phyloP scores from a whole-genome alignment of 306 rosid species.

The Urtica urens region DNA sequence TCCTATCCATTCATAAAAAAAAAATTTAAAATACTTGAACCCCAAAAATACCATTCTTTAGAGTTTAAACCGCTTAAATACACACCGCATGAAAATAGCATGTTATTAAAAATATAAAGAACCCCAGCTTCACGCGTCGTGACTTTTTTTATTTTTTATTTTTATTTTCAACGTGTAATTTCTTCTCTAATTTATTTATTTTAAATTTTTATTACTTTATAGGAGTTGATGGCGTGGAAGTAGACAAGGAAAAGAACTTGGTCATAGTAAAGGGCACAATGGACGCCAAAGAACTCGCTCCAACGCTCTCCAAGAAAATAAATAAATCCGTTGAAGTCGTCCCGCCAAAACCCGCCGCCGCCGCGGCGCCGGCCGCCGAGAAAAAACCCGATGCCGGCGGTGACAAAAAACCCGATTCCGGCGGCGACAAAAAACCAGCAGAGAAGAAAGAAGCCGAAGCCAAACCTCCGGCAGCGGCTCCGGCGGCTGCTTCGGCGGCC shows the following conservation, averaged over 20 bases:
- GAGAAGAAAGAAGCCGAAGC: conserved; percentile 27
- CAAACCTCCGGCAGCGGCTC: conserved; percentile 8
- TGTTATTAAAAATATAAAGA: no score
- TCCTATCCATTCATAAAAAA: no score
- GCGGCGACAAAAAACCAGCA: conserved; percentile 11
- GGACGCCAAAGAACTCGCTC: conserved; percentile 37
- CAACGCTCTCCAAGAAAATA: conserved; percentile 40
- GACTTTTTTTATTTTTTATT: not conserved
- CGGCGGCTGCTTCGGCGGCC: not conserved
- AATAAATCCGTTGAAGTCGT: conserved; percentile 52
- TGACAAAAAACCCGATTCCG: conserved; percentile 18
- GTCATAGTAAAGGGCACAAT: conserved; percentile 58
- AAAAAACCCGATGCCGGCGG: conserved; percentile 17
- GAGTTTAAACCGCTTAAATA: no score
- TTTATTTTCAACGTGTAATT: no score
- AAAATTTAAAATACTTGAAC: no score
- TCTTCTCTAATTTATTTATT: not conserved
- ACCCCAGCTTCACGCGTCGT: no score
- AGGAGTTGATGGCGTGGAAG: conserved; percentile 56
- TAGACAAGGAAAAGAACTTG: conserved; percentile 47
- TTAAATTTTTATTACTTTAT: no score
- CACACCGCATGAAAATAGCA: no score
- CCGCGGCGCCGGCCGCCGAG: conserved; percentile 10
- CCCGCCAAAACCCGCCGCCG: conserved; percentile 40
- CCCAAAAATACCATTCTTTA: no score